Percentiles rank a stretch among this genome's conserved stretches.
These are phyloP conservation scores for Cyclotella cryptica DNA, from an alignment of 108 stramenopile genomes.

Conservation along the genomic window DNA sequence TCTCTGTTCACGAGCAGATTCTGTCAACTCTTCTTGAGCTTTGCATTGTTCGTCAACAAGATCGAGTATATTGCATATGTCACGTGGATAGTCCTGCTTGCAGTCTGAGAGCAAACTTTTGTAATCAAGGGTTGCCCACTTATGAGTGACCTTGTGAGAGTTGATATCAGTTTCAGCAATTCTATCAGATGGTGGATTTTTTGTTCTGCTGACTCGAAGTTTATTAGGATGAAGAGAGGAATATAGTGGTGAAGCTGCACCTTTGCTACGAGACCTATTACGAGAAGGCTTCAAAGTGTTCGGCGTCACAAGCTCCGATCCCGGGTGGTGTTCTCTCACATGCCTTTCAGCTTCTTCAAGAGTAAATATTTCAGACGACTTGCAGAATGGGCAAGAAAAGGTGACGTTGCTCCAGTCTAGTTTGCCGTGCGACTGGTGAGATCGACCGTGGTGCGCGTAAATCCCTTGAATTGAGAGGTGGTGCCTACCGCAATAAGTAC, in stretches of 20 bases:
- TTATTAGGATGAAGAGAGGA: neutral
- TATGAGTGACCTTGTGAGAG: slow-evolving; percentile 11
- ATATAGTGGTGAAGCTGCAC: neutral
- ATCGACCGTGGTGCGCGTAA: slow-evolving; percentile 49
- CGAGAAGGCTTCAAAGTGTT: neutral
- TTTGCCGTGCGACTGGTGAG: slow-evolving; percentile 33
- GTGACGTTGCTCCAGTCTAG: slow-evolving; percentile 39
- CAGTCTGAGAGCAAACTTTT: slow-evolving; percentile 34
- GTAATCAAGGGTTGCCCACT: slow-evolving; percentile 39
- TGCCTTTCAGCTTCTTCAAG: slow-evolving; percentile 28
- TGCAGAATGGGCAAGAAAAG: slow-evolving; percentile 52
- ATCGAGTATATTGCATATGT: slow-evolving; percentile 30
- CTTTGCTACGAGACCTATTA: slow-evolving; percentile 5
- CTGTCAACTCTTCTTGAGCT: slow-evolving; percentile 31
- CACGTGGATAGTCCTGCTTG: slow-evolving; percentile 45
- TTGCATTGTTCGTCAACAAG: slow-evolving; percentile 44
- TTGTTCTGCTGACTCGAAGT: neutral
- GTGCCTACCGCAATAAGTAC: slow-evolving; percentile 36
- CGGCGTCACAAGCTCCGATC: slow-evolving; percentile 25
- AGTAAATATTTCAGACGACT: slow-evolving; percentile 23
- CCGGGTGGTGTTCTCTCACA: slow-evolving; percentile 30
- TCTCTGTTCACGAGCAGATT: slow-evolving; percentile 33
- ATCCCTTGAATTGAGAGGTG: slow-evolving; percentile 44
- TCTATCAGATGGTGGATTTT: neutral
- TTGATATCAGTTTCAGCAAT: neutral